Percentiles rank a stretch among this genome's conserved stretches.
Evolutionary conservation across 177 flowering plant genomes (phyloP).

Genomic region (Vitis hybrid): DNA sequence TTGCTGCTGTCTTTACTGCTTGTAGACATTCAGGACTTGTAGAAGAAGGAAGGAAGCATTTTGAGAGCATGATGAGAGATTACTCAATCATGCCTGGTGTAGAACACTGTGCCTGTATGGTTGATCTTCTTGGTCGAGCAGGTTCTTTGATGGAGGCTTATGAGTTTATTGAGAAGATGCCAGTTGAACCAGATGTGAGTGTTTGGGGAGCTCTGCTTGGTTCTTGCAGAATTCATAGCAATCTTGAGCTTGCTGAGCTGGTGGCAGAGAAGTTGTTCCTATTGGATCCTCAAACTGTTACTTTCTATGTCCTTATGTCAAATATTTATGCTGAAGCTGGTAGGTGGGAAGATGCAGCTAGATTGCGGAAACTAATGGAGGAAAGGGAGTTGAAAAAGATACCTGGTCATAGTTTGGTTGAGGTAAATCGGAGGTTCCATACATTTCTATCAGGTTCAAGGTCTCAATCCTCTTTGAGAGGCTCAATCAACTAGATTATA

Average conservation of each 20-base stretch:
- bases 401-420: slow-evolving; percentile 32
- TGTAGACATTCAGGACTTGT: slow-evolving; percentile 39
- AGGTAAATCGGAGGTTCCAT: slow-evolving; percentile 23
- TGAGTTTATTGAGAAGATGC: slow-evolving; percentile 30
- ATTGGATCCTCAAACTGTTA: slow-evolving; percentile 25
- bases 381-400: slow-evolving; percentile 29
- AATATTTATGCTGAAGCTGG: slow-evolving; percentile 38
- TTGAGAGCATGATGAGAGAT: slow-evolving; percentile 33
- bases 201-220: slow-evolving; percentile 43
- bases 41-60: slow-evolving; percentile 32
- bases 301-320: slow-evolving; percentile 31
- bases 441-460: slow-evolving; percentile 22
- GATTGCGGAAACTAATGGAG: slow-evolving; percentile 27
- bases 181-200: slow-evolving; percentile 29
- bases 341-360: slow-evolving; percentile 32
- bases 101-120: slow-evolving; percentile 41
- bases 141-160: slow-evolving; percentile 31
- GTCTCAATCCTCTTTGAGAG: slow-evolving; percentile 7
- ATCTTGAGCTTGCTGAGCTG: slow-evolving; percentile 33
- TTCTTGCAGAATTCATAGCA: slow-evolving; percentile 33
- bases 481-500: slow-evolving; percentile 1
- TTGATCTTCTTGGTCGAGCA: slow-evolving; percentile 43
- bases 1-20: slow-evolving; percentile 36
- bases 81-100: slow-evolving; percentile 28
- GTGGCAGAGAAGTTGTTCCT: slow-evolving; percentile 24